phyloP scores from a whole-genome alignment of 768 basidiomycete genomes.

The Krasilnikovozyma curviuscula region DNA sequence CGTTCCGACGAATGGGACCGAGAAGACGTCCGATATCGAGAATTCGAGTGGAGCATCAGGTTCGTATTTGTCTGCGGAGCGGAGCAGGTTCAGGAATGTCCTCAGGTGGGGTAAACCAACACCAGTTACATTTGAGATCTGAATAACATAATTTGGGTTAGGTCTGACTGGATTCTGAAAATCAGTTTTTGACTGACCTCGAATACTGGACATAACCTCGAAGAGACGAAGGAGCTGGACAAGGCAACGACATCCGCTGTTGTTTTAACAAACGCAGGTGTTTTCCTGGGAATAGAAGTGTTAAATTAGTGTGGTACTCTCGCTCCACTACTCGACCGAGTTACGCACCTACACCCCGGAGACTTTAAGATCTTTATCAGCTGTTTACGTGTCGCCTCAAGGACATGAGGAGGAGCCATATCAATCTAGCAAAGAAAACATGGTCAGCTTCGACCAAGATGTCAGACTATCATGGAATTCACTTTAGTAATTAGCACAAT shows the following conservation, averaged over 20 bases:
- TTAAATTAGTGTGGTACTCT: too few relatives aligned
- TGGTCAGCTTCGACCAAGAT: not conserved
- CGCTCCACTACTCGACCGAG: too few relatives aligned
- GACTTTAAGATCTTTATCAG: conserved; percentile 77
- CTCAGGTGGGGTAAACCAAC: conserved; percentile 31
- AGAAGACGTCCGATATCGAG: conserved; percentile 28
- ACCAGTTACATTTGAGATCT: conserved; percentile 69
- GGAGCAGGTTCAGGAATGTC: conserved; percentile 74
- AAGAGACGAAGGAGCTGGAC: not conserved
- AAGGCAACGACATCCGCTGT: conserved; percentile 46
- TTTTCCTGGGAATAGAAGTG: conserved; percentile 45
- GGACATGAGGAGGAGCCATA: conserved; percentile 85
- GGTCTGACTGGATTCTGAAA: not conserved
- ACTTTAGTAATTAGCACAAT: conserved; percentile 90
- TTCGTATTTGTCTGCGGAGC: conserved; percentile 66
- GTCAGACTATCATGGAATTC: conserved; percentile 8
- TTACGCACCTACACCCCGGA: conserved; percentile 62
- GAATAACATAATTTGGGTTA: not conserved
- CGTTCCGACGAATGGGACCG: conserved; percentile 18
- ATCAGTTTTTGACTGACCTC: conserved; percentile 26
- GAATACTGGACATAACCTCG: conserved; percentile 73
- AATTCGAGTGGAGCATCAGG: conserved; percentile 35
- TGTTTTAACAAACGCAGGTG: conserved; percentile 42
- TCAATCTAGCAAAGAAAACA: conserved; percentile 43
- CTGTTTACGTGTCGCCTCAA: conserved; percentile 80